phyloP scores from a whole-genome alignment of 1,284 basidiomycete genomes.

The Boletus albobrunnescens region DNA sequence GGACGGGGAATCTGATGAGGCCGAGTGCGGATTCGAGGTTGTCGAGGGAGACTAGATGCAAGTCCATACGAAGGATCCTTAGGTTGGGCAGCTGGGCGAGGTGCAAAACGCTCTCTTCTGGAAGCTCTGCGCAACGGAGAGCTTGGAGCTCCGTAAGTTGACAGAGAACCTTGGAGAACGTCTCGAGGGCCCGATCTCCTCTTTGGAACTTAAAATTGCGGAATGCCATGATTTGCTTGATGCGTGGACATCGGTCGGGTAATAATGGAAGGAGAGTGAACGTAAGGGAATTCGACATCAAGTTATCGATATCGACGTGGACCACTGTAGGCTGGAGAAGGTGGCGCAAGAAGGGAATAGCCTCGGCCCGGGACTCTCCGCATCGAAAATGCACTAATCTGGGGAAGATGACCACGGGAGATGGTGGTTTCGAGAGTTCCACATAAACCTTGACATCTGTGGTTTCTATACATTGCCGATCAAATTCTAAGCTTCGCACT shows the following conservation, averaged over 20 bases:
- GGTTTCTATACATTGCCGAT: constrained; percentile 25
- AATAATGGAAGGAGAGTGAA: constrained; percentile 19
- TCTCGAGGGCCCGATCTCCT: constrained; percentile 22
- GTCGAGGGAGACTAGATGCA: constrained; percentile 24
- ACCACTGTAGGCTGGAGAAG: constrained; percentile 26
- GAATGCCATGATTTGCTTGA: constrained; percentile 30
- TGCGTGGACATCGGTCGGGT: constrained; percentile 19
- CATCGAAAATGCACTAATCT: constrained; percentile 27
- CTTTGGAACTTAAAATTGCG: constrained; percentile 29
- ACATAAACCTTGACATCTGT: constrained; percentile 25
- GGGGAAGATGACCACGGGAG: constrained; percentile 21
- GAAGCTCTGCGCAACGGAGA: constrained; percentile 27
- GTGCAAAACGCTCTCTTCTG: constrained; percentile 23
- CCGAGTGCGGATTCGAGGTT: constrained; percentile 17
- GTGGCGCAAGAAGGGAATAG: constrained; percentile 20
- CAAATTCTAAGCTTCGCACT: constrained; percentile 29
- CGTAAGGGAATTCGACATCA: constrained; percentile 27
- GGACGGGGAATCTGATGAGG: constrained; percentile 17
- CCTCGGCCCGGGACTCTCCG: constrained; percentile 22
- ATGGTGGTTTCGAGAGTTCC: constrained; percentile 15
- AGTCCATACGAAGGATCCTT: constrained; percentile 26
- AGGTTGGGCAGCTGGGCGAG: constrained; percentile 23
- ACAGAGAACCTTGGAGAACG: constrained; percentile 23
- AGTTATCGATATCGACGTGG: constrained; percentile 30
- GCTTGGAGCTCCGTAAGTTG: constrained; percentile 24